Evolutionary conservation across 2,329 filamentous ascomycete species (phyloP), one percentile per base, ranked within the genome.

Genomic region (Coniochaeta hoffmannii): DNA sequence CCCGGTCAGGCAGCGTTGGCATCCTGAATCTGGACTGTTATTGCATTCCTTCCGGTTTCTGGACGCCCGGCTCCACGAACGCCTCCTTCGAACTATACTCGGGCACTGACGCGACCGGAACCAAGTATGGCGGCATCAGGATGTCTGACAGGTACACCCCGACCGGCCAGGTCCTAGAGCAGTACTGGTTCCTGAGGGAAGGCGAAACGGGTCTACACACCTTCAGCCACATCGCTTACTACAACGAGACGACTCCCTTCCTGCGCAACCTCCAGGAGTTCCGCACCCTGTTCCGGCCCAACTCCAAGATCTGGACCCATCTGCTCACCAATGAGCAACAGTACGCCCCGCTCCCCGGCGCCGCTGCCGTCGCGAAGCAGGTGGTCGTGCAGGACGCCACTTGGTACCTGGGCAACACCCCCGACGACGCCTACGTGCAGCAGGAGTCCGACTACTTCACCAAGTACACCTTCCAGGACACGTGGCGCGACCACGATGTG

Each of bases 141-240:
- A 79, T 86, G 74, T 79, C 77, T 50, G 81, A 86, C 57, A 78
- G 74, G 0, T 85, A 83, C 62, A 71, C 75, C 0, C 70, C 74
- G 0, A 85, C 82, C 0, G 81, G 81, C 2, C 81, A 86, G 62
- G 62, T 78, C 6, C 70, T 87, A 15, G 77, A 86, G 61, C 82
- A 86, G 62, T 86, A 85, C 65, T 86, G 81, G 80, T 86, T 86
- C 60, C 68, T 86, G 2, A 72, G 79, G 11, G 81, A 84, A 46
- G 78, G 78, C 1, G 83, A 87, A 64, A 85, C 83, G 0, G 83
- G 83, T 0, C 65, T 86, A 34, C 83, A 86, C 62, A 78, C 76
- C 0, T 86, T 86, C 66, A 80, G 75, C 56, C 76, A 82, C n/a
- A 66, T 84, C 10, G 73, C 76, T 1, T 87, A 87, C 60, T 71